Base-by-base conservation (phyloP, 768 basidiomycete species). In the Mycena galopus region DNA sequence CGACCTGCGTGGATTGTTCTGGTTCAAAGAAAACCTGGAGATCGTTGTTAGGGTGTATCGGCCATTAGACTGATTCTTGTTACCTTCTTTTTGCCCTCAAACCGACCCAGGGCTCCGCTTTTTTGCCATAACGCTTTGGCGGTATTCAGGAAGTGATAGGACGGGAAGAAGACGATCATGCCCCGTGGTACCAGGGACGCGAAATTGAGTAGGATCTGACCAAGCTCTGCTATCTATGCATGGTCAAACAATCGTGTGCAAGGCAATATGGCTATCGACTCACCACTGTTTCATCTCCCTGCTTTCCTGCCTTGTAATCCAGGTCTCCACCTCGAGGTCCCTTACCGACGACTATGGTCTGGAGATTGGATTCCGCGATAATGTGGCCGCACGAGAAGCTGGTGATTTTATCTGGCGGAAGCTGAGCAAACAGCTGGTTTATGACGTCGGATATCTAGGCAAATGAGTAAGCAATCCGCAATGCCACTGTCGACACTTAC, bases 301-400 rank as follows among this genome's bases (percentile, higher is more conserved):
- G 91, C 73, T 89, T 91, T 4, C 89, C 89, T 57, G 91, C 94
- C 79, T 94, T 97, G 84, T 96, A 98, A 74, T 92, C 91, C 70
- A 99, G 81, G 2, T 90, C 89, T 9, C 84, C 85, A 16, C 94
- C 95, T 39, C 89, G 84, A 0, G 96, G 95, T 2, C 96, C 94
- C 73, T 88, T 92, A 29, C 86, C 86, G 12, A 97, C 82, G 9
- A 95, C 91, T 47, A 96, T 82, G 1, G 94, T 90, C 70, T 89
- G 90, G 25, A 99, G 86, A 77, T 94, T 96, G 25, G 90, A 85
- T 51, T 86, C 83, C 0, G 97, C 96, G 27, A 98, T 94, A 71
- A 99, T 93, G 79, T 99, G 97, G 0, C 93, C 93, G 81, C 97
- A 99, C 0, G 95, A 94, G 78, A 98, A 96, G 23, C 88, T 93